Evolutionary conservation across 1,139 yeast genomes (phyloP), one percentile per base, ranked within the genome.

Genomic region (Candida freyschussii): DNA sequence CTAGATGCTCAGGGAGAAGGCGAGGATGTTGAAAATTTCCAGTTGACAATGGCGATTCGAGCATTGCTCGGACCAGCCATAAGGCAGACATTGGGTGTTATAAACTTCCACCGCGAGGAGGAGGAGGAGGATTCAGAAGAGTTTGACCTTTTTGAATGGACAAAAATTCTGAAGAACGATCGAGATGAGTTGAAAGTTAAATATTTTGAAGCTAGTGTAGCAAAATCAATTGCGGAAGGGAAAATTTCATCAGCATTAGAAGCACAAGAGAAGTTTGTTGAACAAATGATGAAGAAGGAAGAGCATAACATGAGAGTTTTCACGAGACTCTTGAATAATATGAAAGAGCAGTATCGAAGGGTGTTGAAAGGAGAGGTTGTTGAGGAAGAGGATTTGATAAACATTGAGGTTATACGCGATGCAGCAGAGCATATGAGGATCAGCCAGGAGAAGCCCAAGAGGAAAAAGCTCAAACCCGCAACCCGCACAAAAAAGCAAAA

Each of bases 281-380:
- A 34, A 7, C 37, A 39, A 11, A 21, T 37, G 22, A 19, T 25
- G 16, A 19, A 12, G 7, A 40, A 45, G 26, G 40, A 44, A 22
- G 13, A 26, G 6, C 29, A 18, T 11, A 42, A 42, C 12, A 13
- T 47, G 27, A 34, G 32, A 41, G 33, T 55, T 1, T 44, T 53
- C 18, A 42, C 58, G 0, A 44, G 40, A 11, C 30, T 59, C 8
- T 20, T 59, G 13, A 55, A 57, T 24, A 48, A 48, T 9, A 45
- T 57, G 30, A 55, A 55, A 27, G 35, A 27, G 2, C 45, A 48
- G 27, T 43, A 52, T 25, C 22, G 30, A n/a, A 36, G 36, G 15
- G 28, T 50, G 2, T 15, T 37, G 21, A 30, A 24, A 3, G 50
- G 50, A 1, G 50, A 46, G 8, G 23, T 39, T 3, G n/a, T 33